Evolutionary conservation across 192 early-diverging fungal genomes (phyloP).

Genomic region (Entomortierella parvispora): DNA sequence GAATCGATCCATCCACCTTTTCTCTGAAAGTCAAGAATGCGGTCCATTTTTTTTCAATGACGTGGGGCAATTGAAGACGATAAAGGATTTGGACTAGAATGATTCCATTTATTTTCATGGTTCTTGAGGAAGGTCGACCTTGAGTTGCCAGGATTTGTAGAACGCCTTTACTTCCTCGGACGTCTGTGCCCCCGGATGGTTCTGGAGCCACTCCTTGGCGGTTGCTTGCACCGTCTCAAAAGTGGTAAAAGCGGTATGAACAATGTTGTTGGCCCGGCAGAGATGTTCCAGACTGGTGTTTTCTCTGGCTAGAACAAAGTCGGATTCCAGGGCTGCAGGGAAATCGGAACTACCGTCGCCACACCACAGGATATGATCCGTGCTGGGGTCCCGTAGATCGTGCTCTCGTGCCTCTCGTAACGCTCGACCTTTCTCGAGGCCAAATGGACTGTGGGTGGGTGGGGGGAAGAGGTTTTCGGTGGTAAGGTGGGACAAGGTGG

Average conservation of each 20-base stretch:
- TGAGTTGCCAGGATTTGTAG: too few relatives aligned
- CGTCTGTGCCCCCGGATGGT: background rate
- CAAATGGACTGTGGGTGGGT: constrained; percentile 6
- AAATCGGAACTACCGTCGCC: constrained; percentile 46
- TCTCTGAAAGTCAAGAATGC: too few relatives aligned
- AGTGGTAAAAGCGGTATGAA: constrained; percentile 15
- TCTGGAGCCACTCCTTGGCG: constrained; percentile 19
- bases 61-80: too few relatives aligned
- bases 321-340: constrained; percentile 23
- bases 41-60: too few relatives aligned
- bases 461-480: background rate
- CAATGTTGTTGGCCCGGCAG: constrained; percentile 20
- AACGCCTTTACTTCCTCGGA: too few relatives aligned
- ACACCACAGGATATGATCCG: constrained; percentile 37
- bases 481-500: too few relatives aligned
- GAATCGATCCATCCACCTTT: too few relatives aligned
- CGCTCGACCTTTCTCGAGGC: constrained; percentile 22
- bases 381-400: constrained; percentile 11
- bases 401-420: constrained; percentile 31
- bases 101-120: too few relatives aligned
- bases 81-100: too few relatives aligned
- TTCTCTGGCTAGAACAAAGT: constrained; percentile 31
- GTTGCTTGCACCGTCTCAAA: constrained; percentile 19
- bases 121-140: too few relatives aligned
- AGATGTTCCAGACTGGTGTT: constrained; percentile 30